phyloP scores from a whole-genome alignment of 495 filamentous ascomycete genomes.

The Bathelium albidoporum region DNA sequence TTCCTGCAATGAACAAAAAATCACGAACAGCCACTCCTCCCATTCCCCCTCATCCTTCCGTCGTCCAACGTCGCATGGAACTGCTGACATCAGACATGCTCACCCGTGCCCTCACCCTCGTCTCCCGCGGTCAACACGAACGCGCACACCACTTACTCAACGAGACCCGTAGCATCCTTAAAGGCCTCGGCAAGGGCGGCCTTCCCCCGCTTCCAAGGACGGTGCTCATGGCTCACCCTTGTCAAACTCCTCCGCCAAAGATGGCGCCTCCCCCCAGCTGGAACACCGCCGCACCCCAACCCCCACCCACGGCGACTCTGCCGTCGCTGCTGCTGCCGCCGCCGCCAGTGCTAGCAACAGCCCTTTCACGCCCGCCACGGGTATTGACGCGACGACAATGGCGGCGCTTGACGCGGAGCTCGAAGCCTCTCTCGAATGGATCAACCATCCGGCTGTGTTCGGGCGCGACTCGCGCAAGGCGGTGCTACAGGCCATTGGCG shows the following conservation, averaged over 20 bases:
- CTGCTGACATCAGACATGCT: slow-evolving; percentile 97
- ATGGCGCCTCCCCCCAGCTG: slow-evolving; percentile 18
- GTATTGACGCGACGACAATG: slow-evolving; percentile 70
- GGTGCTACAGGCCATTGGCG: slow-evolving; percentile 90
- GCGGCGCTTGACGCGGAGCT: slow-evolving; percentile 83
- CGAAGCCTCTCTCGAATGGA: slow-evolving; percentile 94
- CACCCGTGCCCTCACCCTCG: slow-evolving; percentile 80
- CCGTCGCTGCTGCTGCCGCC: slow-evolving; percentile 51
- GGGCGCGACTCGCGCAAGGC: slow-evolving; percentile 91
- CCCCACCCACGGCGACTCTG: slow-evolving; percentile 28
- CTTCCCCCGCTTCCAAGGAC: slow-evolving; percentile 56
- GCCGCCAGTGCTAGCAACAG: slow-evolving; percentile 63
- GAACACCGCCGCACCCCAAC: slow-evolving; percentile 35
- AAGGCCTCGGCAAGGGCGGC: slow-evolving; percentile 89
- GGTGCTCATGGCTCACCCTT: slow-evolving; percentile 2
- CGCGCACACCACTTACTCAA: slow-evolving; percentile 81
- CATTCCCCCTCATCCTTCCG: slow-evolving; percentile 89
- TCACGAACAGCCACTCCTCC: slow-evolving; percentile 57
- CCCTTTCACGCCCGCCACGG: slow-evolving; percentile 55
- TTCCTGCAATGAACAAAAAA: slow-evolving; percentile 63
- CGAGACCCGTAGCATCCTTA: slow-evolving; percentile 91
- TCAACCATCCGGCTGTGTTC: slow-evolving; percentile 93
- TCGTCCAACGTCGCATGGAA: slow-evolving; percentile 97
- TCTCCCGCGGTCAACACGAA: slow-evolving; percentile 85
- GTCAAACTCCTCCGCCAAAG: slow-evolving; percentile 7